Evolutionary conservation across 208 protist genomes (phyloP), one percentile per base, ranked within the genome.

Genomic region (Wallacemonas collosoma): DNA sequence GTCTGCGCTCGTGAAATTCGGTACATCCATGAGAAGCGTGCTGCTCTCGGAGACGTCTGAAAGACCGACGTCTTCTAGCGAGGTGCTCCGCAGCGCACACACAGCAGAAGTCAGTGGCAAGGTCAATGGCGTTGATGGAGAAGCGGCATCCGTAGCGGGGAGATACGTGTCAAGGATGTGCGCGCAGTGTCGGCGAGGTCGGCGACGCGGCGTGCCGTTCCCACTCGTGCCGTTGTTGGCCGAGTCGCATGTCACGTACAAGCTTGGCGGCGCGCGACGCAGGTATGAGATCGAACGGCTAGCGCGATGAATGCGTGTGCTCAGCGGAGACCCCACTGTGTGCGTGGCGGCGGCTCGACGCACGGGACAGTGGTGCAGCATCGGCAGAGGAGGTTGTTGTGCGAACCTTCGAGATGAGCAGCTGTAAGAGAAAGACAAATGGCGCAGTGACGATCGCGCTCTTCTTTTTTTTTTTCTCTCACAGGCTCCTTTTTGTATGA

Each of bases 211-310:
- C 43, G 51, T 36, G 12, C 26, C 26, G 26, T 26, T 26, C 26
- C 26, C 26, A 26, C 26, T 26, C 26, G 26, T 26, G 26, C 60
- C 39, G 14, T 60, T 43, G 15, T 85, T 73, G 26, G 50, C 72
- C 17, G 73, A 58, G 38, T 83, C 80, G 66, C 81, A 90, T 11
- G 91, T 95, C 1, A 93, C 60, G 76, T 95, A 95, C 9, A 89
- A 39, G 14, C 72, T 60, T 12, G 91, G 91, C 17, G 91, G 88
- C 11, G 84, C 82, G 44, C 89, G 85, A 4, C 91, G 82, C 50
- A 94, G 68, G 60, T 89, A 95, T 35, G 83, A 64, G 0, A 81
- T 65, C 9, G 66, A 68, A 12, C 65, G 43, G 44, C 66, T 61
- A 41, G 84, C 35, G 38, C n/a, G 48, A 39, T 57, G 47, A 17